phyloP scores from a whole-genome alignment of 345 rosid genomes.

The Salix caprea region DNA sequence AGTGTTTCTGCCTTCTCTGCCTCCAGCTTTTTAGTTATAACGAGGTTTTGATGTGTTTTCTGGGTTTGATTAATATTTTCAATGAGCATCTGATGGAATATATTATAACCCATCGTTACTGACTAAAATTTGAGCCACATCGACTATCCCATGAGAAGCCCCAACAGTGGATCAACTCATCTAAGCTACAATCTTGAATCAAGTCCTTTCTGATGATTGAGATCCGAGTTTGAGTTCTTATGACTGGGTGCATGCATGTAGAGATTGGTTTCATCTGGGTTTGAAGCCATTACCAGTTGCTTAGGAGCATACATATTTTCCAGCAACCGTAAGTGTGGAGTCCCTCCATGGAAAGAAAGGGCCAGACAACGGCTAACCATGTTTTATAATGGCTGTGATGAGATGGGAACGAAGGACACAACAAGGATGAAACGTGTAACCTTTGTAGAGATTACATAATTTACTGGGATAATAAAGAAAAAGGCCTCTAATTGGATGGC shows the following conservation, averaged over 20 bases:
- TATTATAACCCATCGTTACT: background rate
- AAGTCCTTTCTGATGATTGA: background rate
- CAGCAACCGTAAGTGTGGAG: background rate
- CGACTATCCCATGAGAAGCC: background rate
- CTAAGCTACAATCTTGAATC: background rate
- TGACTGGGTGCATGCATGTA: background rate
- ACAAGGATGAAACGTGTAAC: background rate
- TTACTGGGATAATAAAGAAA: background rate
- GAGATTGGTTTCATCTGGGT: background rate
- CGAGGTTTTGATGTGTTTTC: background rate
- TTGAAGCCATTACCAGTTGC: background rate
- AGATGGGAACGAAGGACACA: background rate
- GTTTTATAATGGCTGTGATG: background rate
- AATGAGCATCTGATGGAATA: background rate
- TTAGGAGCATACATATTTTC: background rate
- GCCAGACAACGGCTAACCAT: background rate
- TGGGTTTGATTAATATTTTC: conserved; percentile 14
- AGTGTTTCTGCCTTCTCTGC: conserved; percentile 32
- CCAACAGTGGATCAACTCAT: background rate
- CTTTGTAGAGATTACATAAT: background rate
- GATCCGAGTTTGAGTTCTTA: background rate
- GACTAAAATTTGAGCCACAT: background rate
- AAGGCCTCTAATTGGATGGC: background rate
- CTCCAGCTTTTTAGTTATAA: conserved; percentile 24
- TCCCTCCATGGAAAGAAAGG: background rate